Base-by-base conservation (phyloP, 1,284 basidiomycete genomes). In the Macrocystidia cucumis region DNA sequence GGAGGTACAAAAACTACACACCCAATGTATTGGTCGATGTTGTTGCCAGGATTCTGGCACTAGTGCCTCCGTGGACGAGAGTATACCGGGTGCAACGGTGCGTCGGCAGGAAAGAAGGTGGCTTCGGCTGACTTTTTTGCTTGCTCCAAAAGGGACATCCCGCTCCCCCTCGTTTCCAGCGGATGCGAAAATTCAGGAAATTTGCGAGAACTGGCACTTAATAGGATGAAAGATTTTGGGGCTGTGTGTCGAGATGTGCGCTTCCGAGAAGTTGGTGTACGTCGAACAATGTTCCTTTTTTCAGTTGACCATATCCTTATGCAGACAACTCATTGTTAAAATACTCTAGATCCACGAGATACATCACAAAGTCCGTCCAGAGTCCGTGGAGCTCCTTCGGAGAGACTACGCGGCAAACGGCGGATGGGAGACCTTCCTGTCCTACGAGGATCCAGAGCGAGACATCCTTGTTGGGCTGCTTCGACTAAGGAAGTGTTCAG, bases 101-200 rank as follows among this genome's bases (percentile, higher is more conserved):
- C 42, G 72, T 52, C 28, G 29, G 44, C 38, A 9, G 23, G 12
- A 25, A 19, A 33, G 20, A 12, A 12, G 16, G 9, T 11, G 11
- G 19, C 16, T 9, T 16, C 16, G 20, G 11, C 7, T 1, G 9
- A 11, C 14, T 44, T 13, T 33, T 29, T 11, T 46, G 21, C 43
- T 34, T 19, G 12, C 37, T 44, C 21, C 35, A 38, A 7, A 50
- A 91, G 92, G 55, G 93, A 98, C 61, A 97, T 98, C 46, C 93
- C 93, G 1, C 76, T 97, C 45, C 93, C 93, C 9, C 71, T 99
- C 22, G 91, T 98, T 18, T 83, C 89, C 3, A 95, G 91, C 42
- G 96, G 96, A 13, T 98, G 96, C 49, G 96, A 98, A 62, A 98
- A 98, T 56, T 86, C 85, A 38, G 96, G 96, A 2, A 99, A 99